Evolutionary conservation across 2,329 filamentous ascomycete species (phyloP), one percentile per base, ranked within the genome.

Genomic region (Chalaropsis thielavioides): DNA sequence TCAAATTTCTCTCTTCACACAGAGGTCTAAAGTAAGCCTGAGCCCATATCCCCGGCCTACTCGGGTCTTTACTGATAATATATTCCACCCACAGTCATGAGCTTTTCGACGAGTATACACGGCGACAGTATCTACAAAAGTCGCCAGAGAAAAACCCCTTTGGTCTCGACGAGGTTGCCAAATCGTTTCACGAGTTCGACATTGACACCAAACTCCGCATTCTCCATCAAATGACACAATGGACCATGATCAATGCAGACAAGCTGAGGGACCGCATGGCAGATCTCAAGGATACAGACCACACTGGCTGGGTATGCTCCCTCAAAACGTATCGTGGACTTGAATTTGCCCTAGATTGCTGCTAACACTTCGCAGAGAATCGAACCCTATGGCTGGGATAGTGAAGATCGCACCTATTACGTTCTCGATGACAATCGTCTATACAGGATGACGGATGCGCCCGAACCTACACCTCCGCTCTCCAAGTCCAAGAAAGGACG

Each of bases 1-100:
- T 97, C 67, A 96, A 96, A 80, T 91, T 88, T 73, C 86, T 96
- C 61, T 96, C 94, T 40, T 96, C 92, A 67, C 91, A 96, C 77
- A 87, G 92, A 69, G 92, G 92, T 68, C 79, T 97, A 60, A 95
- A 88, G 91, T 96, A 83, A 69, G 89, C 81, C 27, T 35, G 0
- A 17, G 10, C 27, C n/a, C 27, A 19, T 35, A 10, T 38, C 5
- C 13, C 58, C 35, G 11, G 15, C 46, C 8, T 31, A 41, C 44
- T 13, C 15, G 22, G 6, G 15, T 46, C 61, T 58, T 66, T 70
- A 51, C 69, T 68, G 24, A 66, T 43, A 19, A 65, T 41, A 11
- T 27, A 17, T 13, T 24, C 46, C 68, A 40, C 64, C 70, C 74
- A 61, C 70, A 96, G 92, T 1, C 83, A 80, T 63, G 91, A 95